Conservation (phyloP, 1,284 basidiomycete species). For the Microbotryomycetes sp. region DNA sequence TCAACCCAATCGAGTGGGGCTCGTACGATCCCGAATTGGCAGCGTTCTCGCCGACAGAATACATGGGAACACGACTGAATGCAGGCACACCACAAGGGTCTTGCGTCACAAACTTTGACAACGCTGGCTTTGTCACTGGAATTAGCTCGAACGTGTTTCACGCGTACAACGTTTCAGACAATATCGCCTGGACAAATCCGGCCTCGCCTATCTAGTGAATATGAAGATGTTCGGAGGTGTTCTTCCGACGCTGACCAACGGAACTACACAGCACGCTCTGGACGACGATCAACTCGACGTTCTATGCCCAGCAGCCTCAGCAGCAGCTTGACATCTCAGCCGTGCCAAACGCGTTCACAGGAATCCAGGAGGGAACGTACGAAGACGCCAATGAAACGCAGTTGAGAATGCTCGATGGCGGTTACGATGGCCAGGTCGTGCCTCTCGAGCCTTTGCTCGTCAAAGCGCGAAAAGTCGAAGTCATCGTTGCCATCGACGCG, state of each 20-base stretch:
- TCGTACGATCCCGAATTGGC: conserved; percentile 59
- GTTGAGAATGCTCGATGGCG: conserved; percentile 45
- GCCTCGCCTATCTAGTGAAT: conserved; percentile 36
- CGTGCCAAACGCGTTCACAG: conserved; percentile 27
- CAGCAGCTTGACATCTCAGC: conserved; percentile 22
- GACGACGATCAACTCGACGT: conserved; percentile 35
- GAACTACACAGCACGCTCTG: conserved; percentile 37
- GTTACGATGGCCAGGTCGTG: conserved; percentile 45
- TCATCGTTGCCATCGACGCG: conserved; percentile 59
- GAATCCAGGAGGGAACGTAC: conserved; percentile 15
- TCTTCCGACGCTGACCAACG: too few species aligned
- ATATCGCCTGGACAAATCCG: conserved; percentile 29
- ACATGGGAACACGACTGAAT: conserved; percentile 52
- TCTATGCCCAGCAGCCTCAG: conserved; percentile 7
- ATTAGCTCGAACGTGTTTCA: conserved; percentile 35
- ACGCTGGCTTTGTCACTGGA: conserved; percentile 47
- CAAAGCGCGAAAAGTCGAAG: conserved; percentile 54
- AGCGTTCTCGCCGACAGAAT: conserved; percentile 53
- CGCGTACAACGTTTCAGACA: conserved; percentile 2
- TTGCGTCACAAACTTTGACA: conserved; percentile 60
- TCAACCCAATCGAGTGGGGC: conserved; percentile 51
- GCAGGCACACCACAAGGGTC: conserved; percentile 46
- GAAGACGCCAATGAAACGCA: conserved; percentile 34
- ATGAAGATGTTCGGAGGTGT: too few species aligned
- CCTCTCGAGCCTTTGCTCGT: conserved; percentile 59